These are phyloP conservation scores for Cymbidium sinense DNA, from an alignment of 106 monocot genomes.

Conservation along the genomic window DNA sequence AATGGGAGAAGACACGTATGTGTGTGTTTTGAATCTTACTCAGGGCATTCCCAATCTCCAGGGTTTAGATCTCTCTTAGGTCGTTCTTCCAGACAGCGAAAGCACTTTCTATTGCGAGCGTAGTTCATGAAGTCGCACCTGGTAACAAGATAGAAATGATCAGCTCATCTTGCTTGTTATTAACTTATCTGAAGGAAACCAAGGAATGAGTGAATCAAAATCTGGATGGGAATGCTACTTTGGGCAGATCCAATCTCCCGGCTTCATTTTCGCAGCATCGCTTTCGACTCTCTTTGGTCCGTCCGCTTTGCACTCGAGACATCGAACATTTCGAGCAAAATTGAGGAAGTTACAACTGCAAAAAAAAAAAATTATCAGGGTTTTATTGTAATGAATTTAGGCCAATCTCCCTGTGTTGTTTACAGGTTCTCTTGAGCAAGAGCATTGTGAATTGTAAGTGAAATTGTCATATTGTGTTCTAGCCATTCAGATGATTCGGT, in stretches of 20 bases:
- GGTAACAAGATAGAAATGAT: conserved; percentile 5
- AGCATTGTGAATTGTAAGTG: too few relatives aligned
- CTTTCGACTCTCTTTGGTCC: conserved; percentile 44
- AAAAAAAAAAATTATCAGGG: background rate
- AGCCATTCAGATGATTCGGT: too few relatives aligned
- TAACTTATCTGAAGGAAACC: background rate
- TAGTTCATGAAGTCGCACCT: conserved; percentile 75
- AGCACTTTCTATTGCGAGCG: conserved; percentile 51
- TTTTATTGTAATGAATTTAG: background rate
- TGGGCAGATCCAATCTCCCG: conserved; percentile 87
- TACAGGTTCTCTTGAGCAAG: too few relatives aligned
- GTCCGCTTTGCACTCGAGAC: conserved; percentile 62
- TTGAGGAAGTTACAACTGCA: conserved; percentile 88
- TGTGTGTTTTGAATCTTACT: conserved; percentile 13
- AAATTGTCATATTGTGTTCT: too few relatives aligned
- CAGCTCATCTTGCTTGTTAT: background rate
- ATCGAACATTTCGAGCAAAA: conserved; percentile 70
- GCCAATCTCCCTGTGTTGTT: background rate
- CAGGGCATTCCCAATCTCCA: conserved; percentile 74
- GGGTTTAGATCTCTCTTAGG: conserved; percentile 44
- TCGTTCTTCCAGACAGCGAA: conserved; percentile 35
- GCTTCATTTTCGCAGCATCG: conserved; percentile 53
- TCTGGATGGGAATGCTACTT: conserved; percentile 21
- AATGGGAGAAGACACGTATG: background rate
- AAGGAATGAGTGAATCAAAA: background rate